phyloP scores from a whole-genome alignment of 768 basidiomycete genomes.

The Hemileccinum rubropunctum region DNA sequence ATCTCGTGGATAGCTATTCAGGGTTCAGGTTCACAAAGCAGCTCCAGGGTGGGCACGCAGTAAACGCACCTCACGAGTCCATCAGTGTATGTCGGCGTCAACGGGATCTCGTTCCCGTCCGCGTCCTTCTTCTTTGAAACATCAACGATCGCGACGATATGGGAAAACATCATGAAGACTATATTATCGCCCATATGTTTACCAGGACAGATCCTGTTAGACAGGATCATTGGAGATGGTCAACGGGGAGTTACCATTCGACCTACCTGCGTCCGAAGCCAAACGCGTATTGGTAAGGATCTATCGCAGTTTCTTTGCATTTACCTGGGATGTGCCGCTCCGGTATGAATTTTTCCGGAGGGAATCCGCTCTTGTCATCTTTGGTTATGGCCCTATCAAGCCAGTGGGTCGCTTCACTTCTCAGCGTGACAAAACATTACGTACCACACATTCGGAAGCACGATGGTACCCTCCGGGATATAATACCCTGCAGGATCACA shows the following conservation, averaged over 20 bases:
- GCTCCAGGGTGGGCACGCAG: not conserved
- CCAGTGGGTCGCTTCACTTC: too few relatives aligned
- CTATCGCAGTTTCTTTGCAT: conserved; percentile 6
- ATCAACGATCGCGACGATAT: conserved; percentile 5
- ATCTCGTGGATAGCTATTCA: conserved; percentile 6
- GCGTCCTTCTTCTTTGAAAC: conserved; percentile 8
- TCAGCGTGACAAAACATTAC: not conserved
- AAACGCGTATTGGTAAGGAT: conserved; percentile 12
- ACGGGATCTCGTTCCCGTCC: conserved; percentile 8
- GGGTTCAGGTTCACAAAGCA: not conserved
- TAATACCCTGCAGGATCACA: not conserved
- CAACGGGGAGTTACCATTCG: too few relatives aligned
- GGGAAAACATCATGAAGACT: conserved; percentile 8
- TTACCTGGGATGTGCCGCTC: conserved; percentile 10
- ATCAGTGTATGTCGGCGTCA: not conserved
- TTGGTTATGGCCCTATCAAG: conserved; percentile 14
- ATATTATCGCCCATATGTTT: conserved; percentile 10
- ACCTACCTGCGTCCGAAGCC: conserved; percentile 14
- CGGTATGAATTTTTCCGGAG: conserved; percentile 11
- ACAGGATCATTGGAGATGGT: not conserved
- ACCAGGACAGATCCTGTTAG: conserved; percentile 12
- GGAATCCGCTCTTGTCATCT: conserved; percentile 16
- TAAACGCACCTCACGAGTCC: conserved; percentile 11
- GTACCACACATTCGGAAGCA: conserved; percentile 16
- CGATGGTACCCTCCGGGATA: conserved; percentile 10